Percentiles rank a stretch among this genome's conserved stretches.
phyloP scores from a whole-genome alignment of 305 asterid species.

The Fraxinus platypoda region DNA sequence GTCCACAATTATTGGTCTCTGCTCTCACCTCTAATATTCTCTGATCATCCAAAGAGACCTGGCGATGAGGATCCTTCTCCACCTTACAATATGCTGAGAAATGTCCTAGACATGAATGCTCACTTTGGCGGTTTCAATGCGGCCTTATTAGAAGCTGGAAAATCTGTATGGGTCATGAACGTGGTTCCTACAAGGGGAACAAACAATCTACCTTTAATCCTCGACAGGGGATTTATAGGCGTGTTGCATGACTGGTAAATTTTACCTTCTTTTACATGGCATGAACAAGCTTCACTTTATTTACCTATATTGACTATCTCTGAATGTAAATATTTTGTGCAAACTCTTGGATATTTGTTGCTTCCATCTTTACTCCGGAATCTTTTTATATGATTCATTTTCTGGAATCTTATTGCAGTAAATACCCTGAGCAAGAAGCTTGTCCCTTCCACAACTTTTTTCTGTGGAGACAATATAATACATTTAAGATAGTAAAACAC shows the following conservation, averaged over 20 bases:
- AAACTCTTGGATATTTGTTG: neutral
- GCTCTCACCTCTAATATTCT: constrained; percentile 89
- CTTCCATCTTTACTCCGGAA: neutral
- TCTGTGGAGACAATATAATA: neutral
- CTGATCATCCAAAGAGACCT: constrained; percentile 99
- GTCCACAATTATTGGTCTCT: constrained; percentile 89
- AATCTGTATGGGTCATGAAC: constrained; percentile 98
- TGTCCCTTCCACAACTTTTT: neutral
- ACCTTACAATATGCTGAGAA: constrained; percentile 98
- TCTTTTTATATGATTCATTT: neutral
- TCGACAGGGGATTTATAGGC: constrained; percentile 87
- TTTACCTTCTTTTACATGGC: constrained; percentile 19
- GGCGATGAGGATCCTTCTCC: constrained; percentile 99
- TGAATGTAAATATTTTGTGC: neutral
- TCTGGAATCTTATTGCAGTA: constrained; percentile 4
- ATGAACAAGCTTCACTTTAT: neutral
- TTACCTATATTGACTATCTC: neutral
- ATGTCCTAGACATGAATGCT: constrained; percentile 96
- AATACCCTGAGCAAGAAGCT: neutral
- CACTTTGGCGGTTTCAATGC: constrained; percentile 89
- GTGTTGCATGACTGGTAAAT: constrained; percentile 91
- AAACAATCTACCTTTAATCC: constrained; percentile 73
- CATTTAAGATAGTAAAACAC: neutral
- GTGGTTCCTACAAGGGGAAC: constrained; percentile 77
- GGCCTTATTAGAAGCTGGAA: constrained; percentile 74